These are phyloP conservation scores for Boletus rubropictus DNA, from an alignment of 768 basidiomycete genomes.

Conservation along the genomic window DNA sequence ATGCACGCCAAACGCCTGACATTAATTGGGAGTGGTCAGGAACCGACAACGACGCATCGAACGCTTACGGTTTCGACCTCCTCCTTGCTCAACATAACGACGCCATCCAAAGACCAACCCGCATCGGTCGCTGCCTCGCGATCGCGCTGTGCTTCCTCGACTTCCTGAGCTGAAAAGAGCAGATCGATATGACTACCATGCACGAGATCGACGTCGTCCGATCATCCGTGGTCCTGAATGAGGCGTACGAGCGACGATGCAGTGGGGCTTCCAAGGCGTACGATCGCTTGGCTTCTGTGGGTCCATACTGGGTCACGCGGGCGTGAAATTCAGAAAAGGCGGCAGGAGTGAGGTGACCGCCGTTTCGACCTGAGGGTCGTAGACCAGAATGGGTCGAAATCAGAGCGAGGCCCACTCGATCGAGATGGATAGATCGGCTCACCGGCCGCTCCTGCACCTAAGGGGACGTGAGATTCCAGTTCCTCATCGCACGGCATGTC, in stretches of 20 bases:
- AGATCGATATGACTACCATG: slow-evolving; percentile 48
- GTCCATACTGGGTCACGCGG: slow-evolving; percentile 38
- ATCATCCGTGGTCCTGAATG: slow-evolving; percentile 40
- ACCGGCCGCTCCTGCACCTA: slow-evolving; percentile 78
- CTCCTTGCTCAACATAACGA: slow-evolving; percentile 43
- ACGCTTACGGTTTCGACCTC: slow-evolving; percentile 44
- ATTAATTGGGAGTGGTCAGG: no score
- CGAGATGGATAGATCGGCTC: slow-evolving; percentile 2
- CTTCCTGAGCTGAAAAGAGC: slow-evolving; percentile 44
- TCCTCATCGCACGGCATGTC: neutral
- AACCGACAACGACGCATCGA: neutral
- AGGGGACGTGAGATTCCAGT: neutral
- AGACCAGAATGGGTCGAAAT: neutral
- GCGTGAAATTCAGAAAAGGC: slow-evolving; percentile 42
- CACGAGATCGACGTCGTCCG: slow-evolving; percentile 55
- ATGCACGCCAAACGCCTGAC: slow-evolving; percentile 31
- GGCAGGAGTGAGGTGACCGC: slow-evolving; percentile 62
- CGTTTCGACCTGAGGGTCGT: slow-evolving; percentile 75
- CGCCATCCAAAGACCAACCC: slow-evolving; percentile 41
- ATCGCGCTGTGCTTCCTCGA: slow-evolving; percentile 36
- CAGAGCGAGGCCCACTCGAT: neutral
- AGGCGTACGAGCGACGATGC: slow-evolving; percentile 43
- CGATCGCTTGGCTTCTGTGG: slow-evolving; percentile 49
- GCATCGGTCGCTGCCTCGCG: slow-evolving; percentile 49
- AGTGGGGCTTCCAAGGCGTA: slow-evolving; percentile 53